A percentile compares a stretch with the other conserved stretches of the same genome.
These are phyloP conservation scores for Kodamaea sagamina DNA, from an alignment of 805 yeast species.

Conservation along the genomic window DNA sequence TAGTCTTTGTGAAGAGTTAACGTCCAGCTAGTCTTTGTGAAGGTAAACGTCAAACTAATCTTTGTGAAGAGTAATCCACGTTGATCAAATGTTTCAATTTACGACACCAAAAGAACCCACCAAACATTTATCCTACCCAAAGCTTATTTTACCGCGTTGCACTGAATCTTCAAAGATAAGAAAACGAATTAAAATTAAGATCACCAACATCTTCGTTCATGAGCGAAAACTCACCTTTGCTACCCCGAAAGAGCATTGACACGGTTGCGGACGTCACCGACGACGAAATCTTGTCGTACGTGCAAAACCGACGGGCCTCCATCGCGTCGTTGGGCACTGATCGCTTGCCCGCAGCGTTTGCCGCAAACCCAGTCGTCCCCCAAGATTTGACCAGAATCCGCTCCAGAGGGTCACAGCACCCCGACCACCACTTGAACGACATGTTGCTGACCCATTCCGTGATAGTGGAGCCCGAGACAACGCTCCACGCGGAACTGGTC, in stretches of 20 bases:
- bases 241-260: slow-evolving; percentile 6
- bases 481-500: slow-evolving; percentile 37
- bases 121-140: too few relatives aligned
- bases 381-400: slow-evolving; percentile 19
- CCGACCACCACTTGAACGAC: slow-evolving; percentile 19
- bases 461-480: slow-evolving; percentile 48
- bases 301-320: slow-evolving; percentile 41
- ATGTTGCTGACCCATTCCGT: slow-evolving; percentile 27
- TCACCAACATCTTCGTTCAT: background rate
- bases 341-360: slow-evolving; percentile 10
- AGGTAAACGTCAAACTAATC: too few relatives aligned
- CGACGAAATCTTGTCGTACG: slow-evolving; percentile 38
- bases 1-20: too few relatives aligned
- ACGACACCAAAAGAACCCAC: too few relatives aligned
- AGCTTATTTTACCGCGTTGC: too few relatives aligned
- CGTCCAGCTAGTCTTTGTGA: too few relatives aligned
- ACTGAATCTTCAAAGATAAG: too few relatives aligned
- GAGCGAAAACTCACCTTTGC: slow-evolving; percentile 7
- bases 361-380: slow-evolving; percentile 14
- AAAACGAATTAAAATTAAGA: too few relatives aligned
- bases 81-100: too few relatives aligned
- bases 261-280: slow-evolving; percentile 27
- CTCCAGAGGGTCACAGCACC: slow-evolving; percentile 16
- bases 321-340: slow-evolving; percentile 35
- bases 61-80: too few relatives aligned